A percentile compares a stretch with the other conserved stretches of the same genome.
Conservation (phyloP, 345 rosid species). For the Brassica juncea region DNA sequence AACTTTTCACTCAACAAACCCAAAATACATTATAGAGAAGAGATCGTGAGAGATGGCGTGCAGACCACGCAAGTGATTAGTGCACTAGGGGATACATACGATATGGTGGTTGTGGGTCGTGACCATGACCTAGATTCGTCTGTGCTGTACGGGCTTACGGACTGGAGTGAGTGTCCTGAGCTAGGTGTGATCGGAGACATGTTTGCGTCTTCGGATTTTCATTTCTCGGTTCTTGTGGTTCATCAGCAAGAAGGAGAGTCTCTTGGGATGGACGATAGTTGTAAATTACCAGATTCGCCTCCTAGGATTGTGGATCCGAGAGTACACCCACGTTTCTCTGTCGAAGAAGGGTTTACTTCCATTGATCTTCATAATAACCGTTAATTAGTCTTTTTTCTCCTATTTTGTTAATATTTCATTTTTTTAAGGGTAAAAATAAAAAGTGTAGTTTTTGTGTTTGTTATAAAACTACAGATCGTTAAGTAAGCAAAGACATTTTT, state of each 20-base stretch:
- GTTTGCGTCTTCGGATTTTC: conserved; percentile 41
- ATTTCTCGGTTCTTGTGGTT: conserved; percentile 41
- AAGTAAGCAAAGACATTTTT: background rate
- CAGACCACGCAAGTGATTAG: conserved; percentile 43
- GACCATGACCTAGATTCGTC: conserved; percentile 41
- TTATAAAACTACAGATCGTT: background rate
- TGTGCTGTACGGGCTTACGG: conserved; percentile 31
- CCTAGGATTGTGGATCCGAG: conserved; percentile 1
- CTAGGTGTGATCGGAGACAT: conserved; percentile 46
- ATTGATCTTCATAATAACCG: conserved; percentile 25
- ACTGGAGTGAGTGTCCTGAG: conserved; percentile 47
- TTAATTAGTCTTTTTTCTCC: conserved; percentile 3
- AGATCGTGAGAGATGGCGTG: conserved; percentile 42
- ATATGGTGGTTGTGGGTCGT: conserved; percentile 58
- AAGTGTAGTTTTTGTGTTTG: conserved; percentile 15
- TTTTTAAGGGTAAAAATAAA: background rate
- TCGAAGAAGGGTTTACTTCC: conserved; percentile 36
- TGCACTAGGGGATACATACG: conserved; percentile 40
- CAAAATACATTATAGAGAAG: conserved; percentile 33
- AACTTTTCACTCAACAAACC: conserved; percentile 19
- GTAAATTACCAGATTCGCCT: conserved; percentile 16
- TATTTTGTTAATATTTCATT: background rate
- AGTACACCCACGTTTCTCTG: conserved; percentile 31
- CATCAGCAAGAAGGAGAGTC: conserved; percentile 42
- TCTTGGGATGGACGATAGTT: conserved; percentile 27